Conservation (phyloP, 192 early-diverging fungal species). For the Backusella westeae region DNA sequence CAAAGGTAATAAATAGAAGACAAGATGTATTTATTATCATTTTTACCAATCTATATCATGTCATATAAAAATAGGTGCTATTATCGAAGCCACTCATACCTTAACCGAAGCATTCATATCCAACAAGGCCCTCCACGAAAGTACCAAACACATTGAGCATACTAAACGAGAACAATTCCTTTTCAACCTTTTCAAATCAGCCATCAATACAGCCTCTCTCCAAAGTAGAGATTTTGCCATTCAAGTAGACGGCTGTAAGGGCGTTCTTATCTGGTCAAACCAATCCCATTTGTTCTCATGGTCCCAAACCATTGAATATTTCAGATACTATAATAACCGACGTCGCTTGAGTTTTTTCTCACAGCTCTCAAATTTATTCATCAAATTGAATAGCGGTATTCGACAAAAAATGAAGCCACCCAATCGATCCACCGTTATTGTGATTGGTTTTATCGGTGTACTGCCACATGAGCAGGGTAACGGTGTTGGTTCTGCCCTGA, state of each 20-base stretch:
- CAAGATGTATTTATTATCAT: neutral
- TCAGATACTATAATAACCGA: neutral
- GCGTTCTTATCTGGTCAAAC: constrained; percentile 29
- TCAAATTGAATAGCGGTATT: constrained; percentile 1
- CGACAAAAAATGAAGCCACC: constrained; percentile 5
- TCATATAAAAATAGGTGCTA: constrained; percentile 17
- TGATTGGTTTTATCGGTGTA: constrained; percentile 27
- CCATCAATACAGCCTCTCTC: constrained; percentile 17
- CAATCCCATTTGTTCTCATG: constrained; percentile 4
- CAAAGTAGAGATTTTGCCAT: constrained; percentile 29
- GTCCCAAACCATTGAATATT: neutral
- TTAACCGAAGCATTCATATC: constrained; percentile 22
- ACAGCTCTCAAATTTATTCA: neutral
- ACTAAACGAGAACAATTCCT: constrained; percentile 6
- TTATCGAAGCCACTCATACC: constrained; percentile 31
- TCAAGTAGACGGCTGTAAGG: constrained; percentile 36
- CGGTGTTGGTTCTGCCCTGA: constrained; percentile 22
- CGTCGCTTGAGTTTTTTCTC: neutral
- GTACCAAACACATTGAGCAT: neutral
- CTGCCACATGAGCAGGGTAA: constrained; percentile 28
- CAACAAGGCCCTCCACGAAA: constrained; percentile 10
- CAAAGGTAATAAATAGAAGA: constrained; percentile 5
- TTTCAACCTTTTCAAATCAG: constrained; percentile 22
- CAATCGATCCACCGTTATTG: constrained; percentile 4
- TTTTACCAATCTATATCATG: neutral